These are phyloP conservation scores for Ophiostoma ulmi DNA, from an alignment of 2,329 filamentous ascomycete genomes.

Conservation along the genomic window DNA sequence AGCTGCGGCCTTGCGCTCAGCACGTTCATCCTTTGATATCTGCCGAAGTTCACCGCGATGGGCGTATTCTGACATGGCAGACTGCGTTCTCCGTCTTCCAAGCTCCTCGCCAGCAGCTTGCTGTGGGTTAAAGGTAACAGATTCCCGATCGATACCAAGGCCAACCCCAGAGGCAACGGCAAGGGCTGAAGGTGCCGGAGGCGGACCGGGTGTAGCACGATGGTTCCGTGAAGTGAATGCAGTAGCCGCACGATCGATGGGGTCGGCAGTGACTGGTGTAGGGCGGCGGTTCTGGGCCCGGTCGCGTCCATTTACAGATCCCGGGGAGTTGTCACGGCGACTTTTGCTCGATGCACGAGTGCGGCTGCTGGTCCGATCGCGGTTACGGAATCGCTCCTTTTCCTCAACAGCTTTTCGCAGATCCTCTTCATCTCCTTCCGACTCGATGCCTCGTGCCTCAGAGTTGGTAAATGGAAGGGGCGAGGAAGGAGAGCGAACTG, in stretches of 20 bases:
- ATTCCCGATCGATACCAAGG: constrained; percentile 28
- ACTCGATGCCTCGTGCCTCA: constrained; percentile 48
- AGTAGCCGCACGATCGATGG: neutral
- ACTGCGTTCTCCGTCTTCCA: constrained; percentile 39
- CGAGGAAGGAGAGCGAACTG: constrained; percentile 68
- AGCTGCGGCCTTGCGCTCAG: constrained; percentile 65
- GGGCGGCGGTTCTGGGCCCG: constrained; percentile 29
- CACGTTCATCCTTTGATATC: constrained; percentile 53
- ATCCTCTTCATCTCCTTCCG: constrained; percentile 60
- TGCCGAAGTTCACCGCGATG: constrained; percentile 49
- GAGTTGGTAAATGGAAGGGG: constrained; percentile 69
- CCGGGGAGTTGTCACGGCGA: constrained; percentile 29
- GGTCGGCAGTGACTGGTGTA: neutral
- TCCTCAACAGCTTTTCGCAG: constrained; percentile 49
- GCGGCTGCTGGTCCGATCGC: constrained; percentile 37
- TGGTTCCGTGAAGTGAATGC: constrained; percentile 29
- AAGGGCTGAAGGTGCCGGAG: constrained; percentile 27
- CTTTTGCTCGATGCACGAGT: constrained; percentile 46
- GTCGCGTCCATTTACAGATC: constrained; percentile 30
- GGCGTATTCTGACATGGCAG: constrained; percentile 37
- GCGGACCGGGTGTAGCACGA: constrained; percentile 32
- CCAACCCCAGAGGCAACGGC: constrained; percentile 26
- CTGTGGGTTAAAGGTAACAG: constrained; percentile 25
- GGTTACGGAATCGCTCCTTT: constrained; percentile 52
- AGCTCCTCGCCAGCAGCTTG: constrained; percentile 27